A percentile compares a stretch with the other conserved stretches of the same genome.
phyloP scores from a whole-genome alignment of 1,139 yeast species.

The Torulaspora globosa region DNA sequence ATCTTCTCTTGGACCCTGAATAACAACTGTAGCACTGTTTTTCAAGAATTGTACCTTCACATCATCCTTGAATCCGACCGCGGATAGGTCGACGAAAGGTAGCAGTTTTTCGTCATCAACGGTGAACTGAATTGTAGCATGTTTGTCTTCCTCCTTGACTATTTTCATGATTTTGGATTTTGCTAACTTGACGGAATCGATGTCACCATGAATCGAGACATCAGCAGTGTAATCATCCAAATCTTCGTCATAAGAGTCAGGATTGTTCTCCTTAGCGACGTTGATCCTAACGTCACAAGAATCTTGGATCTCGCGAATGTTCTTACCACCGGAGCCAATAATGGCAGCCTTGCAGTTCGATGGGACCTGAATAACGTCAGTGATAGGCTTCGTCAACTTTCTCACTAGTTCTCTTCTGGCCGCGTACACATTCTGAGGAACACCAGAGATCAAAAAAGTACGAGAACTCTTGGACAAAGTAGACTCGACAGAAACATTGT shows the following conservation, averaged over 20 bases:
- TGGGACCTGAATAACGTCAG: slow-evolving; percentile 63
- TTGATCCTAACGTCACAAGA: slow-evolving; percentile 66
- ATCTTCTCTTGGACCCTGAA: slow-evolving; percentile 38
- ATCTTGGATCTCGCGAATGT: slow-evolving; percentile 72
- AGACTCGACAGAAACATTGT: slow-evolving; percentile 73
- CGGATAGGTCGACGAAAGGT: slow-evolving; percentile 48
- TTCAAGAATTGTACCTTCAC: slow-evolving; percentile 26
- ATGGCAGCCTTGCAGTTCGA: slow-evolving; percentile 72
- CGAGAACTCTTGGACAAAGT: slow-evolving; percentile 75
- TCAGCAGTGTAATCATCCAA: slow-evolving; percentile 53
- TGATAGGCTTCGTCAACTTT: slow-evolving; percentile 73
- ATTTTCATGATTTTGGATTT: slow-evolving; percentile 65
- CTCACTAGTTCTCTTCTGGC: slow-evolving; percentile 77
- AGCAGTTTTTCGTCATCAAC: slow-evolving; percentile 45
- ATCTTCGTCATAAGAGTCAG: slow-evolving; percentile 39
- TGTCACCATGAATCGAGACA: slow-evolving; percentile 77
- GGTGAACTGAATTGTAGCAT: slow-evolving; percentile 47
- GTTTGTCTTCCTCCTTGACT: slow-evolving; percentile 70
- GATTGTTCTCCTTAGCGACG: slow-evolving; percentile 49
- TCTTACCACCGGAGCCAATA: slow-evolving; percentile 87
- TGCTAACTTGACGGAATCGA: slow-evolving; percentile 76
- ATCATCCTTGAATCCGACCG: slow-evolving; percentile 22
- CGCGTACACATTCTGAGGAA: slow-evolving; percentile 57
- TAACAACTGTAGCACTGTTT: slow-evolving; percentile 28
- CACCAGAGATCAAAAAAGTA: slow-evolving; percentile 81